Percentiles rank a stretch among this genome's conserved stretches.
phyloP scores from a whole-genome alignment of 2,329 filamentous ascomycete species.

The Colletotrichum phormii region DNA sequence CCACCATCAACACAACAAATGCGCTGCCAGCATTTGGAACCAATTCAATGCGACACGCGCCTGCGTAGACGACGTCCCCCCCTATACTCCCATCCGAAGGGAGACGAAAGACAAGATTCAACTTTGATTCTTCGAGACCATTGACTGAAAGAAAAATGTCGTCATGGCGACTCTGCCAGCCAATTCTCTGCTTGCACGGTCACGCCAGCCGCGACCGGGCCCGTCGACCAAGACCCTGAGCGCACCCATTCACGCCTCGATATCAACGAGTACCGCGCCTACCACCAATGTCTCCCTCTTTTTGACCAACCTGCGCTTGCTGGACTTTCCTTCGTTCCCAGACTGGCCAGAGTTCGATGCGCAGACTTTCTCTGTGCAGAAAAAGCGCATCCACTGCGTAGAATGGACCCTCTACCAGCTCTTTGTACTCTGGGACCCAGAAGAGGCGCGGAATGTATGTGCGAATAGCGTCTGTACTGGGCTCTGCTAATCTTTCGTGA shows the following conservation, averaged over 20 bases:
- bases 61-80: neutral
- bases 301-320: conserved; percentile 83
- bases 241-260: conserved; percentile 21
- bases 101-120: neutral
- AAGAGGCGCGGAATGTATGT: conserved; percentile 77
- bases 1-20: conserved; percentile 36
- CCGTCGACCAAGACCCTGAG: conserved; percentile 32
- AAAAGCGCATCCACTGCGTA: conserved; percentile 82
- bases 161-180: conserved; percentile 46
- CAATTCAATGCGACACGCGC: conserved; percentile 27
- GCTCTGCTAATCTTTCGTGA: neutral
- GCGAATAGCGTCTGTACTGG: neutral
- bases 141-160: conserved; percentile 40
- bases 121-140: neutral
- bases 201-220: conserved; percentile 40
- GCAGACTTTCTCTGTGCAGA: conserved; percentile 82
- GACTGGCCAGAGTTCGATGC: conserved; percentile 85
- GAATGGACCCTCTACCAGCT: conserved; percentile 95
- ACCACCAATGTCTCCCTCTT: conserved; percentile 74
- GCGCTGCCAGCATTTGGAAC: conserved; percentile 18
- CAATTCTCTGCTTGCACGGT: conserved; percentile 45
- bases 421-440: conserved; percentile 84
- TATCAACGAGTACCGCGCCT: conserved; percentile 48
- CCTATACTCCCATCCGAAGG: neutral
- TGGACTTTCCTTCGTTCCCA: conserved; percentile 79